Evolutionary conservation across 352 stramenopile species (phyloP).

Genomic region (Globisporangium orthogonon): DNA sequence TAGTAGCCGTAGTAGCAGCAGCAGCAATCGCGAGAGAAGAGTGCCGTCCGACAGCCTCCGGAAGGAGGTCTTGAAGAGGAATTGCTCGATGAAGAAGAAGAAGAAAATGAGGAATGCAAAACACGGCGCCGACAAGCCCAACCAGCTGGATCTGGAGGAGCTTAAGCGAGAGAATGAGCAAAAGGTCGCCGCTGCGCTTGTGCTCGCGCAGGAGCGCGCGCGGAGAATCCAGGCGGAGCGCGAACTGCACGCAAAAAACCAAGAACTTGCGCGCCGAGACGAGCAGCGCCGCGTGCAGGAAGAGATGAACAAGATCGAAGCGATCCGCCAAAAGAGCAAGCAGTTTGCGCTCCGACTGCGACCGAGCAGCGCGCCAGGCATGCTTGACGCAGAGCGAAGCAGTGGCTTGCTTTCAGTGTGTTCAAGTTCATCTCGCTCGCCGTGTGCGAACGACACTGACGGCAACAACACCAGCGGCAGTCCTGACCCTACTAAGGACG

Average conservation of each 20-base stretch:
- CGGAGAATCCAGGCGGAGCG: conserved; percentile 22
- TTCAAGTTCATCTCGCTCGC: neutral
- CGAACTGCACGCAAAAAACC: conserved; percentile 17
- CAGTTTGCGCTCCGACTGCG: conserved; percentile 12
- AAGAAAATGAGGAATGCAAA: neutral
- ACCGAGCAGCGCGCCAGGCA: neutral
- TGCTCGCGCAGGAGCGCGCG: conserved; percentile 29
- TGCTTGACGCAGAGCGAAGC: neutral
- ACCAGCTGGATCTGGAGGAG: conserved; percentile 8
- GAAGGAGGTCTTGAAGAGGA: neutral
- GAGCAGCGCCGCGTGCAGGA: conserved; percentile 22
- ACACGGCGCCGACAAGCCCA: neutral
- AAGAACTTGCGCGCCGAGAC: conserved; percentile 15
- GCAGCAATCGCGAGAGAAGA: neutral
- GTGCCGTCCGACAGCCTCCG: neutral
- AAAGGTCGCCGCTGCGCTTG: conserved; percentile 30
- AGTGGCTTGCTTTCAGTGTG: neutral
- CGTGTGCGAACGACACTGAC: neutral
- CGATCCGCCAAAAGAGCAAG: conserved; percentile 13
- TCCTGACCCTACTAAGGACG: neutral
- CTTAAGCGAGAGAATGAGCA: conserved; percentile 18
- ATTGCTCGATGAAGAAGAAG: neutral
- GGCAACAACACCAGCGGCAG: neutral
- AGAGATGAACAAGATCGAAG: conserved; percentile 38
- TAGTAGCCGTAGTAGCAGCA: neutral